Base-by-base conservation (phyloP, 2,329 filamentous ascomycete species). In the Plenodomus tracheiphilus region DNA sequence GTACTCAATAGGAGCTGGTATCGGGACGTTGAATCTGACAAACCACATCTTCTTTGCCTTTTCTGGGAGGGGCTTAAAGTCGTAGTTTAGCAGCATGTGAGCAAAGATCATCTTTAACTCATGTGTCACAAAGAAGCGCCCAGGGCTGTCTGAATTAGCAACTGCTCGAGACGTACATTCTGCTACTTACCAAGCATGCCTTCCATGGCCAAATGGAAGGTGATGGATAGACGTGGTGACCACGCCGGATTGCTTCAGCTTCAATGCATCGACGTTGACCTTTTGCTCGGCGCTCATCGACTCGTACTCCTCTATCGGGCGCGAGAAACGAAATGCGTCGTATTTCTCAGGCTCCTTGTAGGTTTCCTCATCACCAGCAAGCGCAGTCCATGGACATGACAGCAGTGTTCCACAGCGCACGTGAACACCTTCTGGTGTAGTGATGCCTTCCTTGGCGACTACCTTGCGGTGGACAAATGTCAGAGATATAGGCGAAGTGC, bases 361-460 rank as follows among this genome's bases (percentile, higher is more conserved):
- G 11, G 65, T 25, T 3, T 56, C 51, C 1, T 46, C 41, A 25
- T 68, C 65, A 9, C 42, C 15, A 5, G 61, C 58, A 8, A 64
- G 20, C 2, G 52, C 44, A 11, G 38, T 41, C 60, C 62, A 65
- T 5, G 62, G 54, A 36, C 47, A 61, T 9, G 56, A 49, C 7
- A 66, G 20, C 2, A 54, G 21, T 8, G 60, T 53, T 10, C 65
- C 58, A 37, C 55, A 50, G 13, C 49, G 38, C 3, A 61, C n/a
- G 43, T 57, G 47, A 3, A 54, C 17, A 21, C 59, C 59, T 76
- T 97, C 93, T 6, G 93, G 94, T 28, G 91, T 84, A 15, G 90
- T 85, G 68, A 97, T 96, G 28, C 86, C 85, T 39, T 97, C 81
- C 54, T 82, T 84, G 41, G 81, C 79, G n/a, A 68, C 58, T 0